A percentile compares a stretch with the other conserved stretches of the same genome.
Evolutionary conservation across 2,329 filamentous ascomycete genomes (phyloP).

Genomic region (Rhynchosporium graminicola): DNA sequence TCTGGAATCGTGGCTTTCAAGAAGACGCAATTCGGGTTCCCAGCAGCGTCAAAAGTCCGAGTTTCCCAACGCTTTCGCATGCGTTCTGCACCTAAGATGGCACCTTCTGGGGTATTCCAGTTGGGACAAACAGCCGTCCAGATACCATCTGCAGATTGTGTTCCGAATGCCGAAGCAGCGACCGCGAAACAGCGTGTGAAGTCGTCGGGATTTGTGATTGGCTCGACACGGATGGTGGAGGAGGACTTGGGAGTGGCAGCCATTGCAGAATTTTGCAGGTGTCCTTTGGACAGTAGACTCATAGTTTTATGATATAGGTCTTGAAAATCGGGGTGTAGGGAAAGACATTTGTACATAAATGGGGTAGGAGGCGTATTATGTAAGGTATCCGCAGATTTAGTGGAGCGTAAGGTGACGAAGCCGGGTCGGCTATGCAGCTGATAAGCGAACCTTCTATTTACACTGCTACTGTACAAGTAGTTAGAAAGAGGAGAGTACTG

Average conservation of each 20-base stretch:
- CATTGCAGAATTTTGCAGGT: not conserved
- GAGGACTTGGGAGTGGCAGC: not conserved
- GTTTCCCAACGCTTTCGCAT: conserved; percentile 9
- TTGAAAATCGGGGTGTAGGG: no score
- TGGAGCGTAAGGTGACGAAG: no score
- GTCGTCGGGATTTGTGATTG: conserved; percentile 10
- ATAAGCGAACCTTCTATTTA: no score
- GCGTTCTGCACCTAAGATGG: not conserved
- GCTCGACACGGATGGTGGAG: not conserved
- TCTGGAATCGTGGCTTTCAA: conserved; percentile 8
- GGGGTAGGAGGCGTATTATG: no score
- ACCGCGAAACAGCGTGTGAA: conserved; percentile 12
- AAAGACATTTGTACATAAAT: no score
- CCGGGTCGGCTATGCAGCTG: no score
- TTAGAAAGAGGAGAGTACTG: no score
- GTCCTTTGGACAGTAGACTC: not conserved
- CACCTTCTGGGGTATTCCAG: conserved; percentile 14
- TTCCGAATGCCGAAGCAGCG: conserved; percentile 10
- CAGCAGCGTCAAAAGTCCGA: not conserved
- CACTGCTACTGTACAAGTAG: no score
- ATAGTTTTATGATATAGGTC: no score
- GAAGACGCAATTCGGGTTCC: conserved; percentile 9
- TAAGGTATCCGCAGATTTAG: no score
- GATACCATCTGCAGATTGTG: conserved; percentile 11
- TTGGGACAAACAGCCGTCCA: conserved; percentile 13